These are phyloP conservation scores for Cochlearia excelsa DNA, from an alignment of 345 rosid species.

Conservation along the genomic window DNA sequence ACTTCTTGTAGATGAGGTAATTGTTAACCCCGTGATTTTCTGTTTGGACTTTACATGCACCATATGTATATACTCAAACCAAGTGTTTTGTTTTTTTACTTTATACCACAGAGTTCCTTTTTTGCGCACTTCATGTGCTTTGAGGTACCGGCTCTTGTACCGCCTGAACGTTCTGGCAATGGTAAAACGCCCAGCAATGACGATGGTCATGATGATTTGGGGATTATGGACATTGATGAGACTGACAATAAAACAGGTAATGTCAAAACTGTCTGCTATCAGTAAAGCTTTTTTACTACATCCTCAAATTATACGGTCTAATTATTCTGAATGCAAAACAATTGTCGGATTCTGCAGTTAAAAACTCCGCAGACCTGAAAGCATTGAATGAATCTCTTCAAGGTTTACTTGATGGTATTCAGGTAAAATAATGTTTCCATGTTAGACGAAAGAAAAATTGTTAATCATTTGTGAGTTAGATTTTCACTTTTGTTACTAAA, in stretches of 20 bases:
- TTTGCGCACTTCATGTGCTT: constrained; percentile 99
- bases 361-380: constrained; percentile 66
- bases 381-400: constrained; percentile 90
- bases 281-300: constrained; percentile 18
- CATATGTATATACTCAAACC: constrained; percentile 12
- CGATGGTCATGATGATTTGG: constrained; percentile 72
- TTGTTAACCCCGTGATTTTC: constrained; percentile 24
- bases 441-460: constrained; percentile 38
- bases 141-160: constrained; percentile 93
- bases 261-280: constrained; percentile 16
- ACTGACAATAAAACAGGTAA: constrained; percentile 73
- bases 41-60: constrained; percentile 15
- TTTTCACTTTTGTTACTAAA: not conserved
- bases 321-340: constrained; percentile 20
- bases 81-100: constrained; percentile 23
- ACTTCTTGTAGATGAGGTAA: constrained; percentile 96
- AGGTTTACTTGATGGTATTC: constrained; percentile 97
- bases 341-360: constrained; percentile 50
- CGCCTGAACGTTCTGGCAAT: constrained; percentile 69
- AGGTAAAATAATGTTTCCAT: constrained; percentile 48
- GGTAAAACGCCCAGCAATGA: constrained; percentile 56
- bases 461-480: not conserved
- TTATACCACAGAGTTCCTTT: constrained; percentile 85
- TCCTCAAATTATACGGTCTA: constrained; percentile 11
- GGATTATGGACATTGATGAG: constrained; percentile 92